Percentiles rank a stretch among this genome's conserved stretches.
Conservation (phyloP, 768 basidiomycete genomes). For the Boletus vinaceobasis region DNA sequence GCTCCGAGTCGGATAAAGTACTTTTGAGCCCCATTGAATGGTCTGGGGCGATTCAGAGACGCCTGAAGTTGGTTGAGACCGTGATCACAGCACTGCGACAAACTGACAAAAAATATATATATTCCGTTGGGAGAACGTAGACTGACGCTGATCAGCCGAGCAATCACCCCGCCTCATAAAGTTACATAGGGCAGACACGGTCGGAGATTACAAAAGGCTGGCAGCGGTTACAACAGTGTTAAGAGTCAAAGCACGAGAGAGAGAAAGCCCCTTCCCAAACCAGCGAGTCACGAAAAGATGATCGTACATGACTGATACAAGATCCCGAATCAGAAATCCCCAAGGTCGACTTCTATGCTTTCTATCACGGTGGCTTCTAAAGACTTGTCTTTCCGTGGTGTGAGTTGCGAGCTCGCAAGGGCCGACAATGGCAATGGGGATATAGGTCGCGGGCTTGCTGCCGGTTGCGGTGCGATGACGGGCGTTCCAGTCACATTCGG, state of each 20-base stretch:
- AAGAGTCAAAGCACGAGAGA: background rate
- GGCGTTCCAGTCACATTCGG: conserved; percentile 52
- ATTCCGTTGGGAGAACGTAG: background rate
- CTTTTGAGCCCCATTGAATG: too few relatives aligned
- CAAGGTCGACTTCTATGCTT: conserved; percentile 70
- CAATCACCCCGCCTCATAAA: background rate
- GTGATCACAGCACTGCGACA: background rate
- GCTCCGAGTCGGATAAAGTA: too few relatives aligned
- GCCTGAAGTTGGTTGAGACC: too few relatives aligned
- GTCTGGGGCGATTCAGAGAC: too few relatives aligned
- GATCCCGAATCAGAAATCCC: conserved; percentile 55
- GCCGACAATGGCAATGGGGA: conserved; percentile 34
- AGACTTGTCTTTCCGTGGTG: conserved; percentile 36
- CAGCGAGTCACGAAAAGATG: background rate
- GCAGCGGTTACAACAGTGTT: background rate
- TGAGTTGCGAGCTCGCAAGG: conserved; percentile 22
- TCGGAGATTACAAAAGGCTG: background rate
- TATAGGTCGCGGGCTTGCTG: conserved; percentile 30
- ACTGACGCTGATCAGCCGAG: conserved; percentile 5
- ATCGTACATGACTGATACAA: conserved; percentile 1
- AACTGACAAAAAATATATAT: background rate
- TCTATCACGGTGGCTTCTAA: conserved; percentile 61
- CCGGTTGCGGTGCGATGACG: conserved; percentile 29
- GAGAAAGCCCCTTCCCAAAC: background rate
- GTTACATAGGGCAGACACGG: conserved; percentile 5